Conservation (phyloP, 106 monocot species). For the Dioscorea alata region DNA sequence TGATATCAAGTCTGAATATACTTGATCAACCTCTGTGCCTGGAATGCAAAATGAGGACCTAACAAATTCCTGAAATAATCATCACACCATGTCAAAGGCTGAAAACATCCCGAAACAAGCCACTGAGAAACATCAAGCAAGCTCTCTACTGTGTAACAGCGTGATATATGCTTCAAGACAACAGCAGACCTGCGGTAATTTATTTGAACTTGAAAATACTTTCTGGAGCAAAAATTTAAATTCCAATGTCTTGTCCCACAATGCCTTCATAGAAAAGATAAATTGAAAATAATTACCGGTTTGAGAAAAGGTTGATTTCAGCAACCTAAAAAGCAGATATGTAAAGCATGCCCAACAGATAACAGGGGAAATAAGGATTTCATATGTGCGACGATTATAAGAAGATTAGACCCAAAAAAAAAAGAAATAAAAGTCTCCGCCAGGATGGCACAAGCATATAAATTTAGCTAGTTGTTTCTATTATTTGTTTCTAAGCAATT, state of each 20-base stretch:
- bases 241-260: constrained; percentile 79
- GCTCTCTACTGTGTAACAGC: neutral
- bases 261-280: constrained; percentile 34
- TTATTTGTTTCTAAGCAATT: too few relatives aligned
- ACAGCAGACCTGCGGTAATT: constrained; percentile 63
- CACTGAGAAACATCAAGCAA: neutral
- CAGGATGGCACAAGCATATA: neutral
- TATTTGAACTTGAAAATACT: constrained; percentile 77
- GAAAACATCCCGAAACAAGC: neutral
- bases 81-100: neutral
- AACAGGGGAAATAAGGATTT: neutral
- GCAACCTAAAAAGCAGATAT: too few relatives aligned
- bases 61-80: constrained; percentile 57
- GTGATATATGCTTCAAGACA: neutral
- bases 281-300: neutral
- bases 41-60: constrained; percentile 50
- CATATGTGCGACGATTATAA: neutral
- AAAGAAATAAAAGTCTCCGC: neutral
- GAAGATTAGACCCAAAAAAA: neutral
- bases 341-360: neutral
- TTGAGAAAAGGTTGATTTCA: neutral
- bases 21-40: constrained; percentile 38
- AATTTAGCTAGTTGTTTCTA: too few relatives aligned
- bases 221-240: constrained; percentile 87
- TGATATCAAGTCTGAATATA: constrained; percentile 55